Conservation (phyloP, 371 early-diverging fungal genomes). For the Mortierella sp. region DNA sequence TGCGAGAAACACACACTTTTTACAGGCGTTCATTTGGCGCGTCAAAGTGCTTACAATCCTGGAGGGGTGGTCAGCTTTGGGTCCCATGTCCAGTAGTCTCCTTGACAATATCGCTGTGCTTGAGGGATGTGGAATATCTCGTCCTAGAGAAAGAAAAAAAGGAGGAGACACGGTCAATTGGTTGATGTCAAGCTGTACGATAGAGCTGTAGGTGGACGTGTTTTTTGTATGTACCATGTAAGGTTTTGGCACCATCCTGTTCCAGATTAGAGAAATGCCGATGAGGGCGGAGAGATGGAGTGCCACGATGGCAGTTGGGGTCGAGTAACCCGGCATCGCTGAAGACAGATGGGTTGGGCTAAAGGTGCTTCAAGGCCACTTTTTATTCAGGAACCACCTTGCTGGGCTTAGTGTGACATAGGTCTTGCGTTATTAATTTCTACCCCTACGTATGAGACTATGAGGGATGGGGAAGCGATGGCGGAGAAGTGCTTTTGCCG, state of each 20-base stretch:
- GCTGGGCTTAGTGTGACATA: background rate
- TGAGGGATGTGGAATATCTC: conserved; percentile 96
- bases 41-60: conserved; percentile 80
- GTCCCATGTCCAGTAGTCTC: conserved; percentile 84
- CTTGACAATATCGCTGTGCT: conserved; percentile 88
- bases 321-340: background rate
- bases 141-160: conserved; percentile 10
- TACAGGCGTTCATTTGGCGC: background rate
- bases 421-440: background rate
- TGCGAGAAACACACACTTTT: no score
- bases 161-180: background rate
- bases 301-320: conserved; percentile 15
- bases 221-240: conserved; percentile 37
- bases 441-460: background rate
- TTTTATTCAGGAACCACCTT: background rate
- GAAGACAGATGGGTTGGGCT: background rate
- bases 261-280: conserved; percentile 29
- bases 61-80: conserved; percentile 97
- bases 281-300: conserved; percentile 38
- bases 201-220: background rate
- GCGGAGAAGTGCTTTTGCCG: background rate
- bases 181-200: background rate
- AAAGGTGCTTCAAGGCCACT: background rate
- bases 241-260: conserved; percentile 29
- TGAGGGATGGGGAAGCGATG: no score